Conservation (phyloP, 2,329 filamentous ascomycete species). For the Aspergillus chevalieri region DNA sequence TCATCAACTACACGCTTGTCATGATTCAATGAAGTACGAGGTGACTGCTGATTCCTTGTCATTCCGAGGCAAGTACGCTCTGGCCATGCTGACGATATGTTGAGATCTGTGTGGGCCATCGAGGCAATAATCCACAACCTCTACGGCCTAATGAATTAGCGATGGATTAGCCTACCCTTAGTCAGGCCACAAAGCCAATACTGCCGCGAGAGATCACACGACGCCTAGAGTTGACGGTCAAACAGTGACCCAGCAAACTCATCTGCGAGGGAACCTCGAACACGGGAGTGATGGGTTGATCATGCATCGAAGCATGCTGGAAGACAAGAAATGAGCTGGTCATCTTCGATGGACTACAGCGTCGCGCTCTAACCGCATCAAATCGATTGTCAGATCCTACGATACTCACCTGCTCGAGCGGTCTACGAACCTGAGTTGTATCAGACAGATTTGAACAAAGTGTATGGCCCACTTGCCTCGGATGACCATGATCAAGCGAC, state of each 20-base stretch:
- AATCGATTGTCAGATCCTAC: neutral
- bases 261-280: neutral
- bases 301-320: neutral
- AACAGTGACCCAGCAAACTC: neutral
- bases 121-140: neutral
- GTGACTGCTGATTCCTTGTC: neutral
- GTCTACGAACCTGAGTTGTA: neutral
- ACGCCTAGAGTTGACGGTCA: neutral
- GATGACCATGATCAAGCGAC: neutral
- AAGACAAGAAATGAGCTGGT: neutral
- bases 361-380: neutral
- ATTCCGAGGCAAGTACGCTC: too few relatives aligned
- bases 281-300: neutral
- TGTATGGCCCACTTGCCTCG: neutral
- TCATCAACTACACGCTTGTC: too few relatives aligned
- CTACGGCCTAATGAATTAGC: neutral
- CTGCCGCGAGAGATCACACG: neutral
- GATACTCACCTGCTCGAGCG: neutral
- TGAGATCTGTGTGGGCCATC: neutral
- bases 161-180: neutral
- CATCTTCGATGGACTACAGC: neutral
- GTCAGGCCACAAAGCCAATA: neutral
- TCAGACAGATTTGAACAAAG: neutral
- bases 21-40: neutral
- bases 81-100: neutral